Evolutionary conservation across 352 stramenopile genomes (phyloP), one percentile per base, ranked within the genome.

Genomic region (Phytophthora megakarya): DNA sequence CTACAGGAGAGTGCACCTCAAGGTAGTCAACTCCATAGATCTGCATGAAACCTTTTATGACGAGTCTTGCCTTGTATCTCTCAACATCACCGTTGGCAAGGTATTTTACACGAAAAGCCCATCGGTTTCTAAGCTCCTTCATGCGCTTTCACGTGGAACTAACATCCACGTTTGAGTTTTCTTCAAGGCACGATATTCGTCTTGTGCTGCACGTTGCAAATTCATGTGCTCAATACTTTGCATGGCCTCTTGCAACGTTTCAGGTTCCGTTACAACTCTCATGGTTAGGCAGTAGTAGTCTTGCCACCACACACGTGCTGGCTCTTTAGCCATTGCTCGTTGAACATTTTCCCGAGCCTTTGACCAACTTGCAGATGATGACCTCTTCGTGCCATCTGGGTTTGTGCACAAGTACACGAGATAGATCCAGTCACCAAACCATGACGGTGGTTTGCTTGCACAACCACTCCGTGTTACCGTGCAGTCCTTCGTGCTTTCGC

Each of bases 391-490:
- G 13, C 30, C 28, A 18, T 50, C 40, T 25, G 19, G 16, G 25
- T 44, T 50, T 10, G 23, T 44, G 3, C 28, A 28, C 16, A 23
- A n/a, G 10, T 50, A 50, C 22, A 26, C 39, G 10, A 49, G 3
- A 21, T 60, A 38, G 5, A 60, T 19, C 11, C 28, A 48, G 13
- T 60, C 40, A 50, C 28, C 21, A 26, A 58, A 48, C 26, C 26
- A 32, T 9, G 26, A 32, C 5, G 26, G 26, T 5, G 26, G 5
- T 9, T 32, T 32, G 26, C 51, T 16, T 33, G 38, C 26, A 22
- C 39, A 39, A 23, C 26, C 51, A 50, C 51, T 59, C 42, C 51
- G 25, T 32, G 38, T 61, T 51, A 61, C 26, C 45, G 40, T 5
- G 26, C 5, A 9, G 9, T 32, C 26, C 5, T 9, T 9, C 5